Percentiles rank a stretch among this genome's conserved stretches.
These are phyloP conservation scores for Taphrina deformans DNA, from an alignment of 1,139 yeast species.

Conservation along the genomic window DNA sequence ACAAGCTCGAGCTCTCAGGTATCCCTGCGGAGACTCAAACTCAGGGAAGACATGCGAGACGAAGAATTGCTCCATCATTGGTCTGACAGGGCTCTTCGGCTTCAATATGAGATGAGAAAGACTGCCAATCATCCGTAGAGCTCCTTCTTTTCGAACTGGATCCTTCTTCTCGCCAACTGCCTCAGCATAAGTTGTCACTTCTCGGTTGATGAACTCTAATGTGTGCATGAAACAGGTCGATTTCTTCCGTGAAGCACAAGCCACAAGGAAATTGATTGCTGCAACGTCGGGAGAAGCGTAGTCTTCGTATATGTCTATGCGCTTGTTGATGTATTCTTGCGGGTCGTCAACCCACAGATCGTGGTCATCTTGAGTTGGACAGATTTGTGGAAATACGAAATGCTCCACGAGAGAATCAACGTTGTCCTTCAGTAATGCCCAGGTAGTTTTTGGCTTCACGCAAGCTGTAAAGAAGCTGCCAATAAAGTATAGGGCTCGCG, in stretches of 20 bases:
- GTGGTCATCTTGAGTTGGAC: conserved; percentile 67
- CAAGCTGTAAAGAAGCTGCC: conserved; percentile 71
- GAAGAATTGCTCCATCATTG: conserved; percentile 71
- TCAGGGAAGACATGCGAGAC: conserved; percentile 68
- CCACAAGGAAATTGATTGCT: conserved; percentile 71
- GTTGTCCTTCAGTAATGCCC: conserved; percentile 72
- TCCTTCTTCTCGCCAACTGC: conserved; percentile 54
- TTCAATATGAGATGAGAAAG: conserved; percentile 61
- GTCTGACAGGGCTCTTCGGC: conserved; percentile 59
- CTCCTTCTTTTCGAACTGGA: conserved; percentile 77
- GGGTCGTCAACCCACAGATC: conserved; percentile 87
- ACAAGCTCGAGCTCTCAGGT: conserved; percentile 79
- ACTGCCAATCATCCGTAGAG: conserved; percentile 73
- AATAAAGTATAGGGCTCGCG: conserved; percentile 64
- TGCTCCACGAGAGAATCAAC: conserved; percentile 64
- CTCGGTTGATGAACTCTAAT: conserved; percentile 62
- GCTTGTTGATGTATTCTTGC: conserved; percentile 79
- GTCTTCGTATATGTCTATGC: conserved; percentile 71
- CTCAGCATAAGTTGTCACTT: conserved; percentile 47
- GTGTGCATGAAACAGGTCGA: conserved; percentile 63
- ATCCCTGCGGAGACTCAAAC: conserved; percentile 64
- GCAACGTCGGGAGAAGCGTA: conserved; percentile 77
- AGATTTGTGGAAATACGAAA: conserved; percentile 74
- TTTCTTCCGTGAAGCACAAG: conserved; percentile 66
- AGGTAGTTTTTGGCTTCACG: conserved; percentile 64